Percentiles rank a stretch among this genome's conserved stretches.
Conservation (phyloP, 768 basidiomycete genomes). For the Psilocybe azurescens region DNA sequence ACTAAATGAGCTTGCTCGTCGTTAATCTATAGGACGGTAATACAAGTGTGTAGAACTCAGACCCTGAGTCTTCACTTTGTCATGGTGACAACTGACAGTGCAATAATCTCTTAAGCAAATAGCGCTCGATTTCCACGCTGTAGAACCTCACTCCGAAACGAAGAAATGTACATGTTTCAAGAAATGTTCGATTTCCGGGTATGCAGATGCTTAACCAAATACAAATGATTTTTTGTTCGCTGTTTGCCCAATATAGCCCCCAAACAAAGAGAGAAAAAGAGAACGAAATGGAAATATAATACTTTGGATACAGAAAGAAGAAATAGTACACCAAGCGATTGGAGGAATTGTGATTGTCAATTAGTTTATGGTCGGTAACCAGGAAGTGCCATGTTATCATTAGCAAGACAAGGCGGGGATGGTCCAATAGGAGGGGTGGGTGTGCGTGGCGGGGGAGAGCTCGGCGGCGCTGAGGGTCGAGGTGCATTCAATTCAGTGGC, state of each 20-base stretch:
- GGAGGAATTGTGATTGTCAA: not conserved
- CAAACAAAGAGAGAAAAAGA: not conserved
- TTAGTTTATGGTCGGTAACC: conserved; percentile 31
- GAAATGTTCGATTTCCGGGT: conserved; percentile 10
- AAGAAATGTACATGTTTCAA: conserved; percentile 4
- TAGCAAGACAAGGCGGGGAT: conserved; percentile 6
- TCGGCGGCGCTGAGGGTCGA: conserved; percentile 4
- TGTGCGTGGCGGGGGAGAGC: not conserved
- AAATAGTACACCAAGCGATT: not conserved
- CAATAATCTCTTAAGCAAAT: too few relatives aligned
- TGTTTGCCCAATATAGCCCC: not conserved
- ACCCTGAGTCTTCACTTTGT: too few relatives aligned
- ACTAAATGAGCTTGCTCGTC: not conserved
- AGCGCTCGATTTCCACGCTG: too few relatives aligned
- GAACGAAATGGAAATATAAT: not conserved
- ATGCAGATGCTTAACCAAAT: conserved; percentile 3
- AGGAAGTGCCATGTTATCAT: conserved; percentile 24
- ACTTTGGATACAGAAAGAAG: not conserved
- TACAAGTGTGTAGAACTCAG: too few relatives aligned
- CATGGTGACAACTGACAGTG: too few relatives aligned
- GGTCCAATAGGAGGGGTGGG: conserved; percentile 1
- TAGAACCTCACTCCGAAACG: not conserved
- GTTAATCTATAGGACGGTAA: too few relatives aligned
- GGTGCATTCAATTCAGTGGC: not conserved
- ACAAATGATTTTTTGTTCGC: conserved; percentile 9